Percentiles rank a stretch among this genome's conserved stretches.
These are phyloP conservation scores for Mycena vitilis DNA, from an alignment of 768 basidiomycete species.

Conservation along the genomic window DNA sequence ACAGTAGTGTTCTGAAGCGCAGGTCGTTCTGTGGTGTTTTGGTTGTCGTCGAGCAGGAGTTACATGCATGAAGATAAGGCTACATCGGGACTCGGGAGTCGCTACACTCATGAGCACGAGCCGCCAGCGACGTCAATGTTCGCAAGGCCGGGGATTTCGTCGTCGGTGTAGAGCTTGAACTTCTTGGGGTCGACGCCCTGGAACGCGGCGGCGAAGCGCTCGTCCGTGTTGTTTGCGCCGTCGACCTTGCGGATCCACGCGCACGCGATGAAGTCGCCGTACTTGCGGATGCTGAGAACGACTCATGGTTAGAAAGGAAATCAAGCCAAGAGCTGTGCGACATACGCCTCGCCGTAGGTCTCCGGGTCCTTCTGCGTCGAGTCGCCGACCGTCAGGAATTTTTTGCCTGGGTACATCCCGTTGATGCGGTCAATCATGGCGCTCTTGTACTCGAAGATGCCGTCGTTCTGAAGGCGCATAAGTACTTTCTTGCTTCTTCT, in stretches of 20 bases:
- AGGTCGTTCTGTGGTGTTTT: background rate
- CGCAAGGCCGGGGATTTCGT: conserved; percentile 49
- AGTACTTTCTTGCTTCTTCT: background rate
- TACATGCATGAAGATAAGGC: background rate
- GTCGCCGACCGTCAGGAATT: conserved; percentile 56
- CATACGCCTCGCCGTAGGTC: conserved; percentile 53
- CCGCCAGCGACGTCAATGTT: conserved; percentile 54
- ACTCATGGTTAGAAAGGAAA: background rate
- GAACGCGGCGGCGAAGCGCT: conserved; percentile 51
- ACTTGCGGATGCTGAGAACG: conserved; percentile 48
- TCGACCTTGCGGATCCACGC: conserved; percentile 59
- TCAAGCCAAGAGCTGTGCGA: background rate
- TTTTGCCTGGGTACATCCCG: conserved; percentile 56
- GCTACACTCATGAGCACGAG: conserved; percentile 41
- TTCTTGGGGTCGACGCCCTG: conserved; percentile 47
- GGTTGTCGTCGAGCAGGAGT: background rate
- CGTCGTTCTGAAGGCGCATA: conserved; percentile 30
- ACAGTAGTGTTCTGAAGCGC: background rate
- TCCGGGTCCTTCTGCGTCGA: conserved; percentile 61
- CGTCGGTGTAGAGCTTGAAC: conserved; percentile 50
- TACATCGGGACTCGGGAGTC: background rate
- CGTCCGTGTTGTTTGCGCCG: conserved; percentile 54
- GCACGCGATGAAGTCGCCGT: conserved; percentile 51
- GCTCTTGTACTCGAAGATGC: conserved; percentile 50
- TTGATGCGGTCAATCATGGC: conserved; percentile 52